phyloP scores from a whole-genome alignment of 1,139 yeast genomes.

The Protomyces macrosporus region DNA sequence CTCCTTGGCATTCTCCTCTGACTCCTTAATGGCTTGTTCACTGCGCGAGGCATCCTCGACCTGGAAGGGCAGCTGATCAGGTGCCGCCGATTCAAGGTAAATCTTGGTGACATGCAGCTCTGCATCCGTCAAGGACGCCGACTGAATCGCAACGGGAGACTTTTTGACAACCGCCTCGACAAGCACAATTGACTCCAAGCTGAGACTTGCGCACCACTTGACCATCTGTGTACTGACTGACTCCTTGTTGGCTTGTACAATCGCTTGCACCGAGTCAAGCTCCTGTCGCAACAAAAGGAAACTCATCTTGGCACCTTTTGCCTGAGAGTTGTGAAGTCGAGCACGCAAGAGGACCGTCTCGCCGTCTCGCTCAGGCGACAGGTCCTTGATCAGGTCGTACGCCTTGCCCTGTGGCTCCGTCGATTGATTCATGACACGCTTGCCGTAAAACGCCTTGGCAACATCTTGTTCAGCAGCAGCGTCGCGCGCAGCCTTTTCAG shows the following conservation, averaged over 20 bases:
- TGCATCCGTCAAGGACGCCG: constrained; percentile 85
- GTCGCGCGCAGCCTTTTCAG: constrained; percentile 77
- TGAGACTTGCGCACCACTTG: constrained; percentile 85
- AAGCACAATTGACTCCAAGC: constrained; percentile 82
- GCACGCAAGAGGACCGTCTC: constrained; percentile 82
- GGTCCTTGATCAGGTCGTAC: constrained; percentile 54
- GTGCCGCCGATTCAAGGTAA: constrained; percentile 76
- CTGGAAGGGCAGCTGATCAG: constrained; percentile 85
- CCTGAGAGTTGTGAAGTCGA: constrained; percentile 85
- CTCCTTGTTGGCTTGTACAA: constrained; percentile 63
- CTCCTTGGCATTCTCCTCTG: constrained; percentile 72
- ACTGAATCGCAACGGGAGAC: constrained; percentile 79
- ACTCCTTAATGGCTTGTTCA: constrained; percentile 56
- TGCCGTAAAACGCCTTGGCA: constrained; percentile 84
- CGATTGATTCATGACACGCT: constrained; percentile 80
- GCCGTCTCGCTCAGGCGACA: constrained; percentile 63
- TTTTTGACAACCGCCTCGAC: constrained; percentile 80
- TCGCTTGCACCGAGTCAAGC: constrained; percentile 71
- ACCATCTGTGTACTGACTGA: constrained; percentile 89
- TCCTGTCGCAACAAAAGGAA: constrained; percentile 91
- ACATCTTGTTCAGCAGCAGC: constrained; percentile 65
- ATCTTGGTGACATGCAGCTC: constrained; percentile 76
- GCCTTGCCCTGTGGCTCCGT: constrained; percentile 54
- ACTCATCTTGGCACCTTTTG: constrained; percentile 81
- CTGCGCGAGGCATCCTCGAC: constrained; percentile 95